phyloP scores from a whole-genome alignment of 768 basidiomycete species.

The Chlorophyllum brunneum region DNA sequence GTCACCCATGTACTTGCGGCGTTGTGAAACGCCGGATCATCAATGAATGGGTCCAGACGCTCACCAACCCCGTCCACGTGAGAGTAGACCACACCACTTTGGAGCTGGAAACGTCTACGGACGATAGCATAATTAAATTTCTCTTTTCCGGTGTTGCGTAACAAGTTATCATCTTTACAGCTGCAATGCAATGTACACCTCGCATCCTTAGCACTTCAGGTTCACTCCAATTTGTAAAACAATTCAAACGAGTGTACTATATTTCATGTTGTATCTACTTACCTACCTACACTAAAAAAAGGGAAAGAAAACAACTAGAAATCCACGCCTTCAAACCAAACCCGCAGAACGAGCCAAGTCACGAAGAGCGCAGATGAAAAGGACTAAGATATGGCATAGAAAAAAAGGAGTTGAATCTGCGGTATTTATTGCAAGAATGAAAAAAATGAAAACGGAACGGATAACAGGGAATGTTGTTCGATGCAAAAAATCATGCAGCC shows the following conservation, averaged over 20 bases:
- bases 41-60: neutral
- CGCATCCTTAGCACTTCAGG: neutral
- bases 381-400: neutral
- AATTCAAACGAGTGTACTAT: conserved; percentile 8
- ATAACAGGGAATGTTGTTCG: neutral
- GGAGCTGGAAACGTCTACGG: neutral
- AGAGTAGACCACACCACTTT: neutral
- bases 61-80: neutral
- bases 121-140: conserved; percentile 1
- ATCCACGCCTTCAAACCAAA: neutral
- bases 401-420: neutral
- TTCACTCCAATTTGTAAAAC: neutral
- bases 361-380: neutral
- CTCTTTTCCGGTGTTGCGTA: conserved; percentile 4
- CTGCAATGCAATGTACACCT: neutral
- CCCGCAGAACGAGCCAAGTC: neutral
- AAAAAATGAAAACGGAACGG: neutral
- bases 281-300: conserved; percentile 4
- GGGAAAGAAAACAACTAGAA: neutral
- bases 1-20: conserved; percentile 8
- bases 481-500: neutral
- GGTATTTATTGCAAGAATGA: neutral
- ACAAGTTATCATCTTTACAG: no score
- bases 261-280: conserved; percentile 7
- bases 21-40: neutral